These are phyloP conservation scores for Erythrophleum ivorense DNA, from an alignment of 331 rosid species.

Conservation along the genomic window DNA sequence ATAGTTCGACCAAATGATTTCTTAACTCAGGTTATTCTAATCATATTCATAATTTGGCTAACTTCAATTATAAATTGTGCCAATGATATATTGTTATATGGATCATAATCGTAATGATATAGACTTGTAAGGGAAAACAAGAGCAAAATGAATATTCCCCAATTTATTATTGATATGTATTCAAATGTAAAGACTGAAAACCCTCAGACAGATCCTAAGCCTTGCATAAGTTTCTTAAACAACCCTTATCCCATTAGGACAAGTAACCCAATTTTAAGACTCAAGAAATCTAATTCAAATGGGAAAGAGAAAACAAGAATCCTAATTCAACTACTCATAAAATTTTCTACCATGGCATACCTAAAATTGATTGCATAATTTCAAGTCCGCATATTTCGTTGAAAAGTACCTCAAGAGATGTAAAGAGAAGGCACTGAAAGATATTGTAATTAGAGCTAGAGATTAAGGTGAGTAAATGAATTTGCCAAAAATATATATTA, in stretches of 20 bases:
- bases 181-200: background rate
- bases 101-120: background rate
- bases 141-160: background rate
- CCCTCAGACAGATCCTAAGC: background rate
- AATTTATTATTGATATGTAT: background rate
- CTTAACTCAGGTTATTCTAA: background rate
- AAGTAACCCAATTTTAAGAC: background rate
- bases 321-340: background rate
- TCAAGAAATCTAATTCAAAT: background rate
- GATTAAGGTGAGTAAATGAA: too few species aligned
- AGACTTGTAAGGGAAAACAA: background rate
- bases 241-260: background rate
- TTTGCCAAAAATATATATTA: too few species aligned
- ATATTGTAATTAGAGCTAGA: too few species aligned
- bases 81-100: background rate
- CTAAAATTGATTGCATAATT: too few species aligned
- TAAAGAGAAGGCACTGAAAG: too few species aligned
- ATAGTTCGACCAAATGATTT: background rate
- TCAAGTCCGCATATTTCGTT: too few species aligned
- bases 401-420: too few species aligned
- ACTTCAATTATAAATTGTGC: background rate
- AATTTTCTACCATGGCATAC: background rate
- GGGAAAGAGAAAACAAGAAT: background rate
- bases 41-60: background rate
- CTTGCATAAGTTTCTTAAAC: background rate